Evolutionary conservation across 176 grass and related monocot species (phyloP), one percentile per base, ranked within the genome.

Genomic region (Triticum urartu): DNA sequence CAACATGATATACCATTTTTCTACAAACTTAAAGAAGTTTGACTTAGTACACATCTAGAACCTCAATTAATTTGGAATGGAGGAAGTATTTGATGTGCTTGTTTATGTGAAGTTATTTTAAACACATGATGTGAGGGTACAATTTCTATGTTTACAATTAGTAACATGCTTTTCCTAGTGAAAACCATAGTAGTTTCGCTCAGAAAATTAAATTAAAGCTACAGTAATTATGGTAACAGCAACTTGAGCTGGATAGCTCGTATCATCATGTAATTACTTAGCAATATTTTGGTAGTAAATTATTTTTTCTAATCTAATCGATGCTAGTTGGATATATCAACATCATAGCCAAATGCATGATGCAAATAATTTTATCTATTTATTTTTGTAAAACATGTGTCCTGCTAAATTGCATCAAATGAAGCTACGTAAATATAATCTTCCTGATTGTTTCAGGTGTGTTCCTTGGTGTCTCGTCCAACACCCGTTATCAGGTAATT

Each of bases 401-500:
- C 32, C 47, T 77, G 78, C 34, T 6, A 28, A 60, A 79, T 78
- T 84, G 9, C n/a, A 74, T 79, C 45, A 38, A 39, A 30, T 26
- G 18, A 81, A 76, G 75, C 35, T 79, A 64, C 75, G 4, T 79
- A 52, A 91, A 86, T 66, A 84, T 80, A 52, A 81, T 66, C 11
- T 7, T 86, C 21, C 47, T 90, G 73, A 68, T 64, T 80, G 60
- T 91, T 89, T 87, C 88, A 95, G 93, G 95, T 72, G 93, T 69
- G 28, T 98, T 98, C 85, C 93, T 98, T 75, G 95, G 72, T 62
- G 91, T 95, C 71, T 98, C 95, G 73, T 94, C 95, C 48, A 95
- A 98, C 81, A 98, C 93, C 21, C 89, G 95, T 26, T 98, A 98
- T 78, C 95, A 98, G 61, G 93, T 98, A 77, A 95, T 98, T 85